Evolutionary conservation across 202 grass and related monocot genomes (phyloP).

Genomic region (Setaria italica): DNA sequence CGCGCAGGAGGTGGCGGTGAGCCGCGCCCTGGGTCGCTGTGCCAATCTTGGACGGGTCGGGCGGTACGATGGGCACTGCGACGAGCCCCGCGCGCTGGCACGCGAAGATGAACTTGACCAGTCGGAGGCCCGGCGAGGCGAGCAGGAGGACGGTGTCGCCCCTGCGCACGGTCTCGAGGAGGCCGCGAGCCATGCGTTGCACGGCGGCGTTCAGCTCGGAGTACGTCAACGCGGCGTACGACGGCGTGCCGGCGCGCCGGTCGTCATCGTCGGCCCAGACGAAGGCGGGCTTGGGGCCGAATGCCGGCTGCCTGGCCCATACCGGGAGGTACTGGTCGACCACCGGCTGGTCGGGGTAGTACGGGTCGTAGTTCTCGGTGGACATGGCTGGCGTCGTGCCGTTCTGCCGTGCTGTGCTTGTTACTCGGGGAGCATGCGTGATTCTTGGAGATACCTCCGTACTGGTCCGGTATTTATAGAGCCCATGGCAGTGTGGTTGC

Average conservation of each 20-base stretch:
- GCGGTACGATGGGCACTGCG: constrained; percentile 45
- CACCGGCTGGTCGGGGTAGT: constrained; percentile 57
- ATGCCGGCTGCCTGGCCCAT: constrained; percentile 43
- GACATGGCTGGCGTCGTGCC: constrained; percentile 14
- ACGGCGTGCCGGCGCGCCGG: constrained; percentile 16
- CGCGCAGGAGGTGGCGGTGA: constrained; percentile 45
- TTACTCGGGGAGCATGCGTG: neutral
- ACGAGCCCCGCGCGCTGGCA: constrained; percentile 52
- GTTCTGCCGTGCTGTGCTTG: neutral
- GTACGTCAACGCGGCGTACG: constrained; percentile 41
- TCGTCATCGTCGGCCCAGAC: constrained; percentile 51
- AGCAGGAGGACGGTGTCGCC: constrained; percentile 59
- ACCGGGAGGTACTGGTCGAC: constrained; percentile 60
- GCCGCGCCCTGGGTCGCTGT: neutral
- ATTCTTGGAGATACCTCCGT: neutral
- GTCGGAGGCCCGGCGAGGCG: constrained; percentile 44
- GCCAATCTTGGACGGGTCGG: constrained; percentile 30
- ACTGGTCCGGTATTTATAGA: constrained; percentile 6
- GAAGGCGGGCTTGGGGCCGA: constrained; percentile 50
- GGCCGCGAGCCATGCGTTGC: constrained; percentile 32
- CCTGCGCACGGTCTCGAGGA: constrained; percentile 29
- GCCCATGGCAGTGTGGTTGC: neutral
- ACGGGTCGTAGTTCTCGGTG: constrained; percentile 62
- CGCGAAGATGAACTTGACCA: constrained; percentile 55
- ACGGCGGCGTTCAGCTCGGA: constrained; percentile 46